Conservation (phyloP, 495 filamentous ascomycete genomes). For the Neurospora hispaniola region DNA sequence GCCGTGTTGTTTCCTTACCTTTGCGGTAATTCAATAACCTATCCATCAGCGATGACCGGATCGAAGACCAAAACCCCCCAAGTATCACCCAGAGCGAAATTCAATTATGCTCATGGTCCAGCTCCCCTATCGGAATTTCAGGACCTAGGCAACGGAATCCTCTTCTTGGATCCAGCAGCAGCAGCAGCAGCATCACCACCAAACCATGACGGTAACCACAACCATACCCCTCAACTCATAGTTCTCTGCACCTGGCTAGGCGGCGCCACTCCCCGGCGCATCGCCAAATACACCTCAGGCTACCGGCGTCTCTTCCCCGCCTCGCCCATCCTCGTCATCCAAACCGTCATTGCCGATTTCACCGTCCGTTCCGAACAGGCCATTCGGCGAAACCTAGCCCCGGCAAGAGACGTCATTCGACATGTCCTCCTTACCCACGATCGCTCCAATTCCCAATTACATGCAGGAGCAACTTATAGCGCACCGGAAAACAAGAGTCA, state of each 20-base stretch:
- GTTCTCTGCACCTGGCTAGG: conserved; percentile 36
- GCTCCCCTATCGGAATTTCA: background rate
- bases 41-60: background rate
- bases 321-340: conserved; percentile 25
- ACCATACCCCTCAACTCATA: conserved; percentile 15
- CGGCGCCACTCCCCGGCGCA: conserved; percentile 25
- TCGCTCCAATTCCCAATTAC: background rate
- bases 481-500: background rate
- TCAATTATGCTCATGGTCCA: background rate
- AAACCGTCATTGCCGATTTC: conserved; percentile 16
- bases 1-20: background rate
- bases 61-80: background rate
- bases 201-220: background rate
- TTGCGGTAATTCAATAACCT: background rate
- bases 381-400: background rate
- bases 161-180: background rate
- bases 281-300: conserved; percentile 32
- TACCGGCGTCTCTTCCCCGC: conserved; percentile 32
- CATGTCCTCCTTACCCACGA: background rate
- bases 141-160: background rate
- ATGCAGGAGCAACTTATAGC: no score
- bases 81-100: background rate
- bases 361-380: conserved; percentile 3
- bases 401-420: background rate
- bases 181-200: background rate